phyloP scores from a whole-genome alignment of 2,329 filamentous ascomycete species.

The Tolypocladium ovalisporum region DNA sequence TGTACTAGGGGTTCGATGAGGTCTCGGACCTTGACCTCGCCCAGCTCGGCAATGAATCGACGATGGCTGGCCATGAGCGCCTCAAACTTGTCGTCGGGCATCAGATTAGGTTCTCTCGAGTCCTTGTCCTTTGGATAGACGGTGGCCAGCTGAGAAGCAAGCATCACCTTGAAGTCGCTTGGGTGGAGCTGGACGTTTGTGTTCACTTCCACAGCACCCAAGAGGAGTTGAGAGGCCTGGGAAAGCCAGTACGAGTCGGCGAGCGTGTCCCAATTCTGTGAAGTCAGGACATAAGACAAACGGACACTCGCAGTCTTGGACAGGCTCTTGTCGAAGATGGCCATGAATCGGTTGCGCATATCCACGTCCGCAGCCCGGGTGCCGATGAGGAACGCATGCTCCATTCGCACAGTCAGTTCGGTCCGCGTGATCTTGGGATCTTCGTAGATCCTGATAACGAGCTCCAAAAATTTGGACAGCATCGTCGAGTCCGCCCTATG shows the following conservation, averaged over 20 bases:
- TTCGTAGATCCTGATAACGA: conserved; percentile 97
- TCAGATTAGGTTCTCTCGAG: conserved; percentile 47
- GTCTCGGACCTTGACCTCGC: conserved; percentile 79
- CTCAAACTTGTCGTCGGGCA: conserved; percentile 76
- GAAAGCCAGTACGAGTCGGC: conserved; percentile 94
- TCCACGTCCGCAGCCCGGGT: conserved; percentile 87
- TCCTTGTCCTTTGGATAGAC: conserved; percentile 73
- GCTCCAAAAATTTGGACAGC: conserved; percentile 83
- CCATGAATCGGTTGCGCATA: conserved; percentile 95
- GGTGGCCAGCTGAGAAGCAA: conserved; percentile 62
- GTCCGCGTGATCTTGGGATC: conserved; percentile 92
- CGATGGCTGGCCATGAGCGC: conserved; percentile 65
- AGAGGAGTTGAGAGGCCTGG: conserved; percentile 84
- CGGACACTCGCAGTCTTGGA: conserved; percentile 87
- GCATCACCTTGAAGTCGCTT: conserved; percentile 74
- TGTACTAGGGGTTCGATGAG: conserved; percentile 83
- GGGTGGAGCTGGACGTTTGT: conserved; percentile 64
- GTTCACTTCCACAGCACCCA: conserved; percentile 83
- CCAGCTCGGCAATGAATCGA: conserved; percentile 73
- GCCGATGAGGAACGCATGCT: conserved; percentile 95
- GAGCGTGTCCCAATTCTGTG: conserved; percentile 95
- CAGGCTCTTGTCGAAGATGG: conserved; percentile 88
- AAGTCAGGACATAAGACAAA: conserved; percentile 76
- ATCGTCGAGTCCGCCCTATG: conserved; percentile 71
- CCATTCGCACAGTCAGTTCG: conserved; percentile 91